Conservation (phyloP, 2,329 filamentous ascomycete genomes). For the Apiospora aurea region DNA sequence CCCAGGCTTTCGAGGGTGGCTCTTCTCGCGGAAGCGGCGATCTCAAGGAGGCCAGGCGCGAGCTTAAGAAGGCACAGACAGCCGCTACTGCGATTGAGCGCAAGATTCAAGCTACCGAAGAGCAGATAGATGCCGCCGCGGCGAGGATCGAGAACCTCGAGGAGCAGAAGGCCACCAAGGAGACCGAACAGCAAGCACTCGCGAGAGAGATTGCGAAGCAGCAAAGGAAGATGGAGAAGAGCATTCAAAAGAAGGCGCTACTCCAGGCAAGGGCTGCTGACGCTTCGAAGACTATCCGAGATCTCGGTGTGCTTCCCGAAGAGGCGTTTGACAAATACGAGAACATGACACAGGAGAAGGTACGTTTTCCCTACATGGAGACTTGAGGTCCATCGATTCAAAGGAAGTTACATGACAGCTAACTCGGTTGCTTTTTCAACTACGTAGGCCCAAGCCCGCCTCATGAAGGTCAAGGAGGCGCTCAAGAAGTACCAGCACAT, state of each 20-base stretch:
- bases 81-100: slow-evolving; percentile 70
- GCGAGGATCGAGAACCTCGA: slow-evolving; percentile 45
- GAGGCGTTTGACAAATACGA: slow-evolving; percentile 93
- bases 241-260: slow-evolving; percentile 84
- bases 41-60: slow-evolving; percentile 79
- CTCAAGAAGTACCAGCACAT: slow-evolving; percentile 97
- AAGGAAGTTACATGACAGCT: slow-evolving; percentile 15
- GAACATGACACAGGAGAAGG: slow-evolving; percentile 78
- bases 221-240: slow-evolving; percentile 91
- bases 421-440: background rate
- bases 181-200: slow-evolving; percentile 77
- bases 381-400: slow-evolving; percentile 59
- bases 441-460: slow-evolving; percentile 63
- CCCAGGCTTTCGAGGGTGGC: slow-evolving; percentile 73
- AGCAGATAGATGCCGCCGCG: slow-evolving; percentile 67
- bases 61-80: slow-evolving; percentile 80
- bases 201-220: slow-evolving; percentile 81
- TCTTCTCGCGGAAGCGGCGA: slow-evolving; percentile 69
- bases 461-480: slow-evolving; percentile 90
- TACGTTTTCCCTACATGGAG: slow-evolving; percentile 50
- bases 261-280: slow-evolving; percentile 80
- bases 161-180: slow-evolving; percentile 65
- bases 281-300: slow-evolving; percentile 86
- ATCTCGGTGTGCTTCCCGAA: slow-evolving; percentile 90
- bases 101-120: slow-evolving; percentile 78